These are phyloP conservation scores for Raffaelea ambrosiae DNA, from an alignment of 2,329 filamentous ascomycete species.

Conservation along the genomic window DNA sequence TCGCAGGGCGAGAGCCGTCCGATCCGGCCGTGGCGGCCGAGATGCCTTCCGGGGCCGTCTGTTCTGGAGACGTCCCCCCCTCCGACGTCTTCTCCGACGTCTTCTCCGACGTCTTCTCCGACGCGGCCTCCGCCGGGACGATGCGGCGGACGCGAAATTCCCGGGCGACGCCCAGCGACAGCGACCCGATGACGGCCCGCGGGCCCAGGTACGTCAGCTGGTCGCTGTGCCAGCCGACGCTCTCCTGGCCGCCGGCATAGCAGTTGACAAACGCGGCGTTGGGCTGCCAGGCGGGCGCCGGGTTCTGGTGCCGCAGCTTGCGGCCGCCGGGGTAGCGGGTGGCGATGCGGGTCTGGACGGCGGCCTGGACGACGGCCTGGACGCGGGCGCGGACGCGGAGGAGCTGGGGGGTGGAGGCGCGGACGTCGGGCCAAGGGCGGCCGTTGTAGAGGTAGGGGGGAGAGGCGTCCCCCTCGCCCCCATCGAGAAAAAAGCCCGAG, in stretches of 20 bases:
- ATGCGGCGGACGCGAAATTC: constrained; percentile 84
- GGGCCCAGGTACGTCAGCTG: constrained; percentile 91
- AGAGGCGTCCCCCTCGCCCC: not conserved
- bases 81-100: no score
- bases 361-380: constrained; percentile 65
- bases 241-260: constrained; percentile 73
- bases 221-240: constrained; percentile 87
- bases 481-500: constrained; percentile 68
- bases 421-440: constrained; percentile 62
- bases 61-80: no score
- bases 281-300: constrained; percentile 59
- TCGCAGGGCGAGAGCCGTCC: not conserved
- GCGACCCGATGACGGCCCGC: constrained; percentile 75
- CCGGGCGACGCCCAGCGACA: constrained; percentile 85
- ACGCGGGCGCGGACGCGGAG: constrained; percentile 61
- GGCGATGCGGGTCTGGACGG: constrained; percentile 64
- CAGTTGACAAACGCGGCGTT: constrained; percentile 95
- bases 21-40: no score
- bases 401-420: constrained; percentile 68
- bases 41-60: no score
- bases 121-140: no score
- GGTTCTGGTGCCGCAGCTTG: constrained; percentile 72
- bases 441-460: constrained; percentile 93
- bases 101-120: no score
- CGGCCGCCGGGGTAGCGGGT: constrained; percentile 57